Percentiles rank a stretch among this genome's conserved stretches.
These are phyloP conservation scores for Moringa oleifera DNA, from an alignment of 345 rosid genomes.

Conservation along the genomic window DNA sequence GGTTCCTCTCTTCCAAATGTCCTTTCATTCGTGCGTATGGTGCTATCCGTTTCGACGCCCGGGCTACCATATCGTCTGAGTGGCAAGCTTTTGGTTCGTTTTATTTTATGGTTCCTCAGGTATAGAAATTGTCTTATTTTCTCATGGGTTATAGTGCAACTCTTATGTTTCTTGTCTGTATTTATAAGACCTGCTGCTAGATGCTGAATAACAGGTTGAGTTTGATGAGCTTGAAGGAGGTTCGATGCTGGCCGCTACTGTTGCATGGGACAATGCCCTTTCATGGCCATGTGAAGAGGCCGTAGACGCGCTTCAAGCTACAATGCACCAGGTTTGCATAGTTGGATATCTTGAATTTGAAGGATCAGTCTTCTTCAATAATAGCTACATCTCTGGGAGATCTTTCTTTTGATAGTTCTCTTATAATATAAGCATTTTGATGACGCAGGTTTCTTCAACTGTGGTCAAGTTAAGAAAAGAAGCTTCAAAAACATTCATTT, in stretches of 20 bases:
- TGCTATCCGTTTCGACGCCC: constrained; percentile 75
- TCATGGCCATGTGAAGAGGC: constrained; percentile 60
- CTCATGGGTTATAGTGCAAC: neutral
- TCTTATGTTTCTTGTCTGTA: constrained; percentile 12
- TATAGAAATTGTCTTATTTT: constrained; percentile 14
- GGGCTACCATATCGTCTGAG: constrained; percentile 46
- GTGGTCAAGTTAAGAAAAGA: constrained; percentile 37
- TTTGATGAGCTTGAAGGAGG: constrained; percentile 65
- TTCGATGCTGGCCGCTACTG: constrained; percentile 68
- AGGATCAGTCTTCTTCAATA: neutral
- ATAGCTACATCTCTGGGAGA: too few relatives aligned
- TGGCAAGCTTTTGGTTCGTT: constrained; percentile 86
- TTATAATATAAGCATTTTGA: neutral
- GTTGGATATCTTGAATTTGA: neutral
- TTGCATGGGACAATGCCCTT: constrained; percentile 74
- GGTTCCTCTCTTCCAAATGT: constrained; percentile 60
- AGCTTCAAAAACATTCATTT: constrained; percentile 38
- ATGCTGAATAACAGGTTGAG: constrained; percentile 68
- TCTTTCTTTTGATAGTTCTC: too few relatives aligned
- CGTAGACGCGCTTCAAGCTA: constrained; percentile 36
- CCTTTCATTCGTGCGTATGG: constrained; percentile 90
- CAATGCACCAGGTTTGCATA: constrained; percentile 43
- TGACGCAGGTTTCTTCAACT: constrained; percentile 49
- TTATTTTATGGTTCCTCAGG: constrained; percentile 85
- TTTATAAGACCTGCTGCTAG: constrained; percentile 33